phyloP scores from a whole-genome alignment of 73 alveolate species.

The Paramecium caudatum region DNA sequence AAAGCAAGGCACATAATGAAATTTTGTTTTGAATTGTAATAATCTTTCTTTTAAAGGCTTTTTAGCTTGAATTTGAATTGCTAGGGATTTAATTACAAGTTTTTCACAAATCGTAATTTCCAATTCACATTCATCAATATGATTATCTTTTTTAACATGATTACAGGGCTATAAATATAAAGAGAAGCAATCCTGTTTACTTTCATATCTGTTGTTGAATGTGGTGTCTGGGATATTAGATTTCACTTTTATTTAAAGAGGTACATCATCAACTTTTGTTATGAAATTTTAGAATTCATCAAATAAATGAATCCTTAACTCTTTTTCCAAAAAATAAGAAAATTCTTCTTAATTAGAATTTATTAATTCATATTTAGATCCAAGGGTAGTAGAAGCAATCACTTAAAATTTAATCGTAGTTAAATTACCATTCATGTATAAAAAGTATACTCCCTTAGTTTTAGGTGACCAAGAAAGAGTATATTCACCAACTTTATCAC shows the following conservation, averaged over 20 bases:
- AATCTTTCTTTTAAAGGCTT: too few relatives aligned
- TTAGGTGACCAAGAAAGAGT: not conserved
- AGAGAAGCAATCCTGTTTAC: not conserved
- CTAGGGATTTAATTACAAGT: too few relatives aligned
- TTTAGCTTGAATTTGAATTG: too few relatives aligned
- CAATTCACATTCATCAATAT: not conserved
- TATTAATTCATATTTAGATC: not conserved
- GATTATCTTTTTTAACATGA: not conserved
- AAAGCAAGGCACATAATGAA: too few relatives aligned
- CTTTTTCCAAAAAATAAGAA: not conserved
- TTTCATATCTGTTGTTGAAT: not conserved
- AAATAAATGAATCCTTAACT: not conserved
- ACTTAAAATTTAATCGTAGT: not conserved
- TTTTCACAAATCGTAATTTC: too few relatives aligned
- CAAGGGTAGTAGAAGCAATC: not conserved
- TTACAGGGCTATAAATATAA: not conserved
- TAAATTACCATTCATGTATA: not conserved
- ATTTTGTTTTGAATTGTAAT: too few relatives aligned
- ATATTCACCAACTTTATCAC: not conserved
- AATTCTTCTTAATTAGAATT: not conserved
- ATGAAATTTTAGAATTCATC: not conserved
- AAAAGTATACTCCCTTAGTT: not conserved
- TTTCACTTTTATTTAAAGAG: not conserved
- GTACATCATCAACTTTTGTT: not conserved
- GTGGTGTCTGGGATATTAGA: not conserved